A percentile compares a stretch with the other conserved stretches of the same genome.
phyloP scores from a whole-genome alignment of 768 basidiomycete genomes.

The Pholiota molesta region DNA sequence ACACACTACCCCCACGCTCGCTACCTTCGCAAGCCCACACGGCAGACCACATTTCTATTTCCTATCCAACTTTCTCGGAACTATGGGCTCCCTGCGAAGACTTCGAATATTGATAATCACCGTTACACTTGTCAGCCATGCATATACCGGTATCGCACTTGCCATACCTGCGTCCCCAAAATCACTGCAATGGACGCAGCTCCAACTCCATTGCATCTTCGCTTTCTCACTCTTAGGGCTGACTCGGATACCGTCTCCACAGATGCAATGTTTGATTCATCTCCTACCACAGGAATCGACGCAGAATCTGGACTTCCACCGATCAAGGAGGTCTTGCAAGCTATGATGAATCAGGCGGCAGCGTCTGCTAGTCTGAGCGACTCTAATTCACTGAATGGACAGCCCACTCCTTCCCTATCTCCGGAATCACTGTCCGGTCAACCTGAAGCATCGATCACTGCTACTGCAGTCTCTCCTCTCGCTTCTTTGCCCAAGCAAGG shows the following conservation, averaged over 20 bases:
- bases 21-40: conserved; percentile 19
- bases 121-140: conserved; percentile 1
- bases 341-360: conserved; percentile 12
- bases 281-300: not conserved
- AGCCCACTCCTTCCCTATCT: not conserved
- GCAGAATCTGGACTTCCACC: conserved; percentile 8
- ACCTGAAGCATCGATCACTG: not conserved
- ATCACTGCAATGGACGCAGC: not conserved
- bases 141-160: conserved; percentile 3
- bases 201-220: not conserved
- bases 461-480: conserved; percentile 4
- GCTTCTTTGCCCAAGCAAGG: conserved; percentile 15
- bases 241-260: conserved; percentile 12
- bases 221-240: not conserved
- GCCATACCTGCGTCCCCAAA: conserved; percentile 9
- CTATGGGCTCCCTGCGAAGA: not conserved
- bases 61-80: not conserved
- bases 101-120: conserved; percentile 1
- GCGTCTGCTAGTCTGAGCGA: not conserved
- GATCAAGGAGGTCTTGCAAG: conserved; percentile 16
- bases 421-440: conserved; percentile 1
- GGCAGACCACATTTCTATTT: conserved; percentile 15
- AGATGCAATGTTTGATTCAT: conserved; percentile 19
- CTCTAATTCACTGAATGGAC: not conserved
- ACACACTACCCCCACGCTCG: not conserved